Percentiles rank a stretch among this genome's conserved stretches.
These are phyloP conservation scores for Nannochloropsis gaditana DNA, from an alignment of 108 stramenopile species.

Conservation along the genomic window DNA sequence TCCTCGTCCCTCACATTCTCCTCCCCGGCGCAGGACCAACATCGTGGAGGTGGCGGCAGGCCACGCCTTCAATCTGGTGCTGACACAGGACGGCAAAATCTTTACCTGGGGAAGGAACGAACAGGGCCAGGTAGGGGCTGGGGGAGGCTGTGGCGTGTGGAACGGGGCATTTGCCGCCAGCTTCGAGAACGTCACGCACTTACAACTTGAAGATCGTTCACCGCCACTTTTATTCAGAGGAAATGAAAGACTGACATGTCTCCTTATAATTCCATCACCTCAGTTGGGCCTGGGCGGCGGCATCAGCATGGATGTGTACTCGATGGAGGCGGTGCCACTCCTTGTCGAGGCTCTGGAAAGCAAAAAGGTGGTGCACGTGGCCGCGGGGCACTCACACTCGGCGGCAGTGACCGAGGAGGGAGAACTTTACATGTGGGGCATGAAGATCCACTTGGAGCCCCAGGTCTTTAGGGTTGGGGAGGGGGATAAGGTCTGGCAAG, in stretches of 20 bases:
- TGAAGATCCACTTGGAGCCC: conserved; percentile 65
- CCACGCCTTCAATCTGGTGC: conserved; percentile 66
- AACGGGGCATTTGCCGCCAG: background rate
- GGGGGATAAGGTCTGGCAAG: background rate
- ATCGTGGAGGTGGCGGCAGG: conserved; percentile 47
- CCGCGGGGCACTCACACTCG: conserved; percentile 73
- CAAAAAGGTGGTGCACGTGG: conserved; percentile 62
- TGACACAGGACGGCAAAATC: conserved; percentile 61
- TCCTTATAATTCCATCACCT: background rate
- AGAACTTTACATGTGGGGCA: conserved; percentile 82
- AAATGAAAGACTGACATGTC: background rate
- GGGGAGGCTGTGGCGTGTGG: background rate
- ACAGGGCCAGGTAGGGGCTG: conserved; percentile 55
- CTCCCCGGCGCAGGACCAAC: background rate
- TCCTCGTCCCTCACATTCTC: conserved; percentile 46
- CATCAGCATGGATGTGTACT: conserved; percentile 74
- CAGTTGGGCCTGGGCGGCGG: conserved; percentile 74
- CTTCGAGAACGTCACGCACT: background rate
- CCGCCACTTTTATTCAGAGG: no score
- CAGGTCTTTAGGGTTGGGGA: conserved; percentile 55
- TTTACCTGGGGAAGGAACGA: conserved; percentile 75
- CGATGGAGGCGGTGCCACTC: conserved; percentile 68
- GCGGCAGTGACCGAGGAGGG: conserved; percentile 72
- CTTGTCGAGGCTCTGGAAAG: conserved; percentile 59
- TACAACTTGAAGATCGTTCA: background rate